Conservation (phyloP, 2,329 filamentous ascomycete genomes). For the Epicoccum sorghinum region DNA sequence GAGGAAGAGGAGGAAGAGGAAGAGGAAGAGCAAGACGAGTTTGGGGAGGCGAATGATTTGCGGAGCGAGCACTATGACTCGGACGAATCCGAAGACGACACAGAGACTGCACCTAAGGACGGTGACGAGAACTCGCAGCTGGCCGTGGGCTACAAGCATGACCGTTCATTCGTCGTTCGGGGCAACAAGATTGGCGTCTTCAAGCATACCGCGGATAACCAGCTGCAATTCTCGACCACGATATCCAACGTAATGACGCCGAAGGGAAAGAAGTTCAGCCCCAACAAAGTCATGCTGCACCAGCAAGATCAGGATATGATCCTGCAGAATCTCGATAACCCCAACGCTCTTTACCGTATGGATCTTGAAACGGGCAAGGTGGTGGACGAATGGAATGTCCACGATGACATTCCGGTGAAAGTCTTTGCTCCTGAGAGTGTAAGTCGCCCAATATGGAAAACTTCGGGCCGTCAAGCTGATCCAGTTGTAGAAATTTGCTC, state of each 20-base stretch:
- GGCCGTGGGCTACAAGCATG: constrained; percentile 95
- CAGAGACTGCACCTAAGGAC: constrained; percentile 70
- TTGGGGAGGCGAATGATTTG: constrained; percentile 68
- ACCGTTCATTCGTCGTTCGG: constrained; percentile 94
- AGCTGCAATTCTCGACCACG: constrained; percentile 93
- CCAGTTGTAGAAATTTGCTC: constrained; percentile 77
- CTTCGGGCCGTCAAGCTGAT: constrained; percentile 26
- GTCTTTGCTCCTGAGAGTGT: constrained; percentile 90
- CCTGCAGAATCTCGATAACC: constrained; percentile 79
- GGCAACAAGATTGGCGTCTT: constrained; percentile 99
- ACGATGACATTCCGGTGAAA: constrained; percentile 91
- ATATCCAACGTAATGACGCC: constrained; percentile 96
- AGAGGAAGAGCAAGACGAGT: constrained; percentile 61
- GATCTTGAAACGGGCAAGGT: constrained; percentile 97
- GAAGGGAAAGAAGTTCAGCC: constrained; percentile 79
- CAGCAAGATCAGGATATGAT: constrained; percentile 90
- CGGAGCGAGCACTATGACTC: constrained; percentile 76
- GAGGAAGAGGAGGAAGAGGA: constrained; percentile 60
- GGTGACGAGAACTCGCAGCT: constrained; percentile 91
- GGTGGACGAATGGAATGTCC: constrained; percentile 97
- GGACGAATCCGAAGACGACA: constrained; percentile 81
- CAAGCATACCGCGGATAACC: constrained; percentile 91
- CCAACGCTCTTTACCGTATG: constrained; percentile 94
- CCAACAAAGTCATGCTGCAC: constrained; percentile 96
- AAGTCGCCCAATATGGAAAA: constrained; percentile 32